Conservation (phyloP, 1,284 basidiomycete species). For the Singerocomus inundabilis region DNA sequence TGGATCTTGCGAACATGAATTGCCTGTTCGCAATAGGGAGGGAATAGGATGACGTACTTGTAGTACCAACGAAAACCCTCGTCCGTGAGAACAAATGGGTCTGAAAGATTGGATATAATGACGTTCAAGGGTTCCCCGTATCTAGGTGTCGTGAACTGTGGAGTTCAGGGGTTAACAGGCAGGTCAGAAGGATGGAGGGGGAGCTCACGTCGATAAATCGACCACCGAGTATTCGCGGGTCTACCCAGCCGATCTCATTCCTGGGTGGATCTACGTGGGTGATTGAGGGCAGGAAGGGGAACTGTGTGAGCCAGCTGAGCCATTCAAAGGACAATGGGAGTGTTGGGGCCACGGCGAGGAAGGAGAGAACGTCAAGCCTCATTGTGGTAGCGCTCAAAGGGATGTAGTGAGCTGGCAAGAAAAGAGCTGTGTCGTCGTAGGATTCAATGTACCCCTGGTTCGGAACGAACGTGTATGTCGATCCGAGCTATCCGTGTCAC, state of each 20-base stretch:
- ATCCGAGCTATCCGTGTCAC: constrained; percentile 12
- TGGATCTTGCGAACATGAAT: constrained; percentile 47
- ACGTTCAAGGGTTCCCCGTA: constrained; percentile 74
- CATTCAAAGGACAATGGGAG: constrained; percentile 20
- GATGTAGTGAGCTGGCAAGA: neutral
- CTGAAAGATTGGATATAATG: constrained; percentile 58
- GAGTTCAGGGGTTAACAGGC: constrained; percentile 1
- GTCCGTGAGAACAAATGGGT: constrained; percentile 66
- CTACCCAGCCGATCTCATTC: constrained; percentile 54
- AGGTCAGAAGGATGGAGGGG: constrained; percentile 4
- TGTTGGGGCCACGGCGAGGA: constrained; percentile 18
- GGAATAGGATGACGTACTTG: constrained; percentile 40
- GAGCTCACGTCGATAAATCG: constrained; percentile 64
- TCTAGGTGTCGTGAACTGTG: constrained; percentile 61
- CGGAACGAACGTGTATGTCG: constrained; percentile 1
- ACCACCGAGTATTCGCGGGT: constrained; percentile 69
- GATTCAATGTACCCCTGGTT: no score
- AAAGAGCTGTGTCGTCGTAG: no score
- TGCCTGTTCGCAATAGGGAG: neutral
- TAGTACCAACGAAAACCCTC: constrained; percentile 58
- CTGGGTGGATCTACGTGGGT: constrained; percentile 15
- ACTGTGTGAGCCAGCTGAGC: constrained; percentile 16
- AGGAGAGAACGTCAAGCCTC: constrained; percentile 7
- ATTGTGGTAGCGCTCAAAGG: constrained; percentile 4
- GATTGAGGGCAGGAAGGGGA: constrained; percentile 8